Evolutionary conservation across 176 grass and related monocot species (phyloP).

Genomic region (Zea luxurians): DNA sequence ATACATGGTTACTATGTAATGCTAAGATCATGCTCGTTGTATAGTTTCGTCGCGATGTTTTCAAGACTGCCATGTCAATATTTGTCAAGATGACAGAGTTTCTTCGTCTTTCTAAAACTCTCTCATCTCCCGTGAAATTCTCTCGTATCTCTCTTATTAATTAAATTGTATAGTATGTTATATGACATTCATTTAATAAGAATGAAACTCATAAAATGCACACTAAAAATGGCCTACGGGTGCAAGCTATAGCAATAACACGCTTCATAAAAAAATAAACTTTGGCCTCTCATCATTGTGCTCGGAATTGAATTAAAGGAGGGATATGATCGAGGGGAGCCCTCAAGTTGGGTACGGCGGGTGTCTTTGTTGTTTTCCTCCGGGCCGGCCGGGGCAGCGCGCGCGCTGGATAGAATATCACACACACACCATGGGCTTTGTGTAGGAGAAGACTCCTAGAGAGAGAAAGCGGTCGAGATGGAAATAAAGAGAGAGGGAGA

Average conservation of each 20-base stretch:
- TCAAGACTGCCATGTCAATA: no score
- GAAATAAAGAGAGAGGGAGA: not conserved
- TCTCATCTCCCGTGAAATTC: no score
- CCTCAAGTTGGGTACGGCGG: conserved; percentile 42
- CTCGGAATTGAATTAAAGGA: conserved; percentile 29
- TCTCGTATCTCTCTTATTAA: no score
- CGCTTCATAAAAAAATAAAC: conserved; percentile 24
- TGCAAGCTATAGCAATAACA: conserved; percentile 10
- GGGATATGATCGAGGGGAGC: conserved; percentile 4
- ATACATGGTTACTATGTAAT: not conserved
- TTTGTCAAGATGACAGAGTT: no score
- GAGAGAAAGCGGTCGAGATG: not conserved
- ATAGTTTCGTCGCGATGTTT: no score
- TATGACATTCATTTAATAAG: no score
- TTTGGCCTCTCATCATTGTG: conserved; percentile 36
- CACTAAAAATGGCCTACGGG: no score
- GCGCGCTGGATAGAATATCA: conserved; percentile 63
- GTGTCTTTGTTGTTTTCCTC: conserved; percentile 38
- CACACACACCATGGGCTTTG: conserved; percentile 58
- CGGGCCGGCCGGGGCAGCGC: not conserved
- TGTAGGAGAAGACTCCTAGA: conserved; percentile 57
- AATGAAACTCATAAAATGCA: no score
- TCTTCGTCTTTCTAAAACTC: no score
- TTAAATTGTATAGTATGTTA: no score
- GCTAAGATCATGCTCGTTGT: no score